Conservation (phyloP, 2,329 filamentous ascomycete species). For the Arthrobotrys entomopaga region DNA sequence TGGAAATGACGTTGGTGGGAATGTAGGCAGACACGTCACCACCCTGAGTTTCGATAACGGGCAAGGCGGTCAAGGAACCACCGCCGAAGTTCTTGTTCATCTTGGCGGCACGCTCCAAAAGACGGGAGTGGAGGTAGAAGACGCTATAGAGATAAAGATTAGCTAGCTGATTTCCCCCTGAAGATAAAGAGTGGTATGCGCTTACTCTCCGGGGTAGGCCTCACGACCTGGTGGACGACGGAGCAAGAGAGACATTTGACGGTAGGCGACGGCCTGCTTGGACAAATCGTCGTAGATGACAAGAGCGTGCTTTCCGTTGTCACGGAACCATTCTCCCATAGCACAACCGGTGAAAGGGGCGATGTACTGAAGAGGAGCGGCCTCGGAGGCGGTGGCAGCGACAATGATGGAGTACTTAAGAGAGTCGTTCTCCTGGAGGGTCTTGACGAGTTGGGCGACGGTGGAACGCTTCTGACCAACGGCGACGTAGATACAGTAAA, state of each 20-base stretch:
- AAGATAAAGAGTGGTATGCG: constrained; percentile 43
- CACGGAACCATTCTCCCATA: constrained; percentile 80
- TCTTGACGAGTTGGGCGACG: constrained; percentile 99
- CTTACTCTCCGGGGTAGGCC: constrained; percentile 92
- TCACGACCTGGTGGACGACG: constrained; percentile 98
- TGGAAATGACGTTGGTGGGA: constrained; percentile 99
- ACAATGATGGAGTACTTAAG: constrained; percentile 98
- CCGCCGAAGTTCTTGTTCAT: constrained; percentile 95
- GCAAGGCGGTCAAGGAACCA: constrained; percentile 96
- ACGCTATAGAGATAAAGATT: constrained; percentile 67
- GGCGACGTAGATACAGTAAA: constrained; percentile 99
- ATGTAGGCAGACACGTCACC: constrained; percentile 99
- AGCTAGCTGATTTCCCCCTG: constrained; percentile 14
- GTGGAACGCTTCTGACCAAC: constrained; percentile 99
- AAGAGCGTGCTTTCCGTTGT: constrained; percentile 86
- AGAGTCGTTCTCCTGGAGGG: constrained; percentile 98
- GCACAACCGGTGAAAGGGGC: constrained; percentile 85
- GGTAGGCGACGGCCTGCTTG: constrained; percentile 97
- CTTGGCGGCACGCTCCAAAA: constrained; percentile 99
- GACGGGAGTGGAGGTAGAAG: constrained; percentile 99
- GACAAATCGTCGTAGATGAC: constrained; percentile 95
- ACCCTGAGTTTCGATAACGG: constrained; percentile 99
- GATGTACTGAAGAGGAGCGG: constrained; percentile 91
- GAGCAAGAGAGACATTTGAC: constrained; percentile 98
- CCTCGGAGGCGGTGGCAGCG: constrained; percentile 96